These are phyloP conservation scores for Colletotrichum tanaceti DNA, from an alignment of 2,329 filamentous ascomycete species.

Conservation along the genomic window DNA sequence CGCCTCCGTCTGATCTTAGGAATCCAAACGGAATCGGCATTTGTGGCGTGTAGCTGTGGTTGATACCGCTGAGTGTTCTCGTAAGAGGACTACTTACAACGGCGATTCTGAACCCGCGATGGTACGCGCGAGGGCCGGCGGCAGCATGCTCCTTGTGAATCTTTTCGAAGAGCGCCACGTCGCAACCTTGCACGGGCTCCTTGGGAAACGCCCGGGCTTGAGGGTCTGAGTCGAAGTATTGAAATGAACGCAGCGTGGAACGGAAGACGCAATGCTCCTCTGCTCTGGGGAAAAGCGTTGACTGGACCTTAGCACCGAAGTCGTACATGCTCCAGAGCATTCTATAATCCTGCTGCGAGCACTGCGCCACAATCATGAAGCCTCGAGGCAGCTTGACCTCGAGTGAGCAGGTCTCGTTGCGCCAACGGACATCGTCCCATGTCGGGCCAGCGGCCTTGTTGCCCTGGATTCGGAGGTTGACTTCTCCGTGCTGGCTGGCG, in stretches of 20 bases:
- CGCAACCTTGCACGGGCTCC: conserved; percentile 78
- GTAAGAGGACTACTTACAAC: conserved; percentile 81
- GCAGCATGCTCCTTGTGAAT: conserved; percentile 75
- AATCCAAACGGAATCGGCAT: conserved; percentile 83
- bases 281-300: conserved; percentile 73
- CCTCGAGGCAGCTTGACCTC: conserved; percentile 79
- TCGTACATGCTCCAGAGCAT: conserved; percentile 86
- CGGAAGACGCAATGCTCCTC: conserved; percentile 79
- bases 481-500: conserved; percentile 81
- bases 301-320: conserved; percentile 81
- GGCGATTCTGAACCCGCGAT: conserved; percentile 82
- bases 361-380: conserved; percentile 77
- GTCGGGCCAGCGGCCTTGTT: conserved; percentile 75
- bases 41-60: conserved; percentile 73
- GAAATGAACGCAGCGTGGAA: conserved; percentile 77
- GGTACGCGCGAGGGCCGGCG: conserved; percentile 76
- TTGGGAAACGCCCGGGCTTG: conserved; percentile 79
- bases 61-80: conserved; percentile 81
- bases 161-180: conserved; percentile 80
- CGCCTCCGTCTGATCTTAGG: conserved; percentile 76
- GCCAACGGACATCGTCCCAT: conserved; percentile 88
- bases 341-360: conserved; percentile 81
- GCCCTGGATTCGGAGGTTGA: conserved; percentile 79
- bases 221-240: conserved; percentile 82
- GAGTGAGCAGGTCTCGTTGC: conserved; percentile 72